Evolutionary conservation across 1,284 basidiomycete species (phyloP), one percentile per base, ranked within the genome.

Genomic region (Puccinia triticina): DNA sequence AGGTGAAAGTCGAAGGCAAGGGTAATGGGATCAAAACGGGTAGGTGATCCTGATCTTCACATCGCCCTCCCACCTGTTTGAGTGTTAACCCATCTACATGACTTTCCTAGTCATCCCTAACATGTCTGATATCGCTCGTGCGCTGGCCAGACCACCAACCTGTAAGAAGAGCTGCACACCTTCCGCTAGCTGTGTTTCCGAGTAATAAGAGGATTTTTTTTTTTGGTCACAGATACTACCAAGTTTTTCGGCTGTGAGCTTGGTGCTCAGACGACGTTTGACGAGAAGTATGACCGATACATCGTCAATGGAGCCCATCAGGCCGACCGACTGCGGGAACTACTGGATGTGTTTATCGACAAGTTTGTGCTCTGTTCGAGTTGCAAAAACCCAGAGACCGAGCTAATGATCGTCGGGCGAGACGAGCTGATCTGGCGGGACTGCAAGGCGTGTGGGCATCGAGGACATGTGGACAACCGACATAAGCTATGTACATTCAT

Each of bases 301-400:
- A 98, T 99, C 85, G 96, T 99, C 88, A 99, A 99, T 85, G 97
- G 97, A 80, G 94, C 94, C 26, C 97, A 99, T 88, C 92, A 98
- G 85, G 92, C 95, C 53, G 89, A 91, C 82, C 93, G 95, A 84
- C 92, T 99, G 46, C 93, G 96, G 83, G 96, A 99, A 88, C 91
- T 99, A 11, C 92, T 99, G 85, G 96, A 99, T 87, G 91, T 88
- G 67, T 99, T 99, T 90, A 99, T 99, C 89, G 93, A 94, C 85
- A 98, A 98, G 88, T 99, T 98, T 86, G 95, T 99, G 78, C 92
- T 99, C 40, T 99, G 97, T 89, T 93, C 92, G 84, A 91, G 93
- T 59, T 99, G 97, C 93, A 98, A 98, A 90, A 99, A 99, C 88
- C 97, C 97, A 34, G 97, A 99, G 89, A 99, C 97, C 61, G 96